phyloP scores from a whole-genome alignment of 768 basidiomycete species.

The Suillus subalutaceus region DNA sequence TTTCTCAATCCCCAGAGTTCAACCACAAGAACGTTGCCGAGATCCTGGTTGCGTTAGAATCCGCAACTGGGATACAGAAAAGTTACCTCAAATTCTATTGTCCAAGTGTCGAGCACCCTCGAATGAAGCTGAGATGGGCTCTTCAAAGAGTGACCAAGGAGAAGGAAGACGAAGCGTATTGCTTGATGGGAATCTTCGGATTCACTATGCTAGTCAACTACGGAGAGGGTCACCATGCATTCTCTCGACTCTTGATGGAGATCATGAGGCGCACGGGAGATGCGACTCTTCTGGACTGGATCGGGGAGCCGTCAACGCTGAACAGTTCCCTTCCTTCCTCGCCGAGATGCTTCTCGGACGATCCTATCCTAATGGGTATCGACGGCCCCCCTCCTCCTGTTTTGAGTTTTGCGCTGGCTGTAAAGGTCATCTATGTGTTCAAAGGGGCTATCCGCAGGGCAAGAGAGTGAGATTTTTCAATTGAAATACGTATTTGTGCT shows the following conservation, averaged over 20 bases:
- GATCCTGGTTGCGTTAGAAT: conserved; percentile 7
- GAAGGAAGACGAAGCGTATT: conserved; percentile 21
- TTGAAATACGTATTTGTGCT: neutral
- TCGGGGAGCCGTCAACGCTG: conserved; percentile 8
- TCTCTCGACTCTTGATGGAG: conserved; percentile 15
- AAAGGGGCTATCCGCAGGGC: neutral
- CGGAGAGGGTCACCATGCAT: conserved; percentile 22
- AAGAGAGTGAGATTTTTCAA: neutral
- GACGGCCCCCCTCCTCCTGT: neutral
- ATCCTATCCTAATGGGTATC: neutral
- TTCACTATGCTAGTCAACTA: conserved; percentile 17
- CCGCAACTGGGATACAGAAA: conserved; percentile 8
- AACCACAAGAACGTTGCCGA: conserved; percentile 8
- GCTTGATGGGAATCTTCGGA: conserved; percentile 19
- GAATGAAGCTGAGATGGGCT: conserved; percentile 14
- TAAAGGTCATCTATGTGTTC: neutral
- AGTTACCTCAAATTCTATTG: conserved; percentile 5
- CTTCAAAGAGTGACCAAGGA: conserved; percentile 17
- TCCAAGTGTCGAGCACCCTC: conserved; percentile 7
- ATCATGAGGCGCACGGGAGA: conserved; percentile 15
- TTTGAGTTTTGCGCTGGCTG: neutral
- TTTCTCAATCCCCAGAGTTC: neutral
- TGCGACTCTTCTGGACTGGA: conserved; percentile 18
- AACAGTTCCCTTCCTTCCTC: conserved; percentile 12
- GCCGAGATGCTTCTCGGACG: conserved; percentile 12